Evolutionary conservation across 2,329 filamentous ascomycete genomes (phyloP).

Genomic region (Ophiognomonia clavigignenti-juglandacearum): DNA sequence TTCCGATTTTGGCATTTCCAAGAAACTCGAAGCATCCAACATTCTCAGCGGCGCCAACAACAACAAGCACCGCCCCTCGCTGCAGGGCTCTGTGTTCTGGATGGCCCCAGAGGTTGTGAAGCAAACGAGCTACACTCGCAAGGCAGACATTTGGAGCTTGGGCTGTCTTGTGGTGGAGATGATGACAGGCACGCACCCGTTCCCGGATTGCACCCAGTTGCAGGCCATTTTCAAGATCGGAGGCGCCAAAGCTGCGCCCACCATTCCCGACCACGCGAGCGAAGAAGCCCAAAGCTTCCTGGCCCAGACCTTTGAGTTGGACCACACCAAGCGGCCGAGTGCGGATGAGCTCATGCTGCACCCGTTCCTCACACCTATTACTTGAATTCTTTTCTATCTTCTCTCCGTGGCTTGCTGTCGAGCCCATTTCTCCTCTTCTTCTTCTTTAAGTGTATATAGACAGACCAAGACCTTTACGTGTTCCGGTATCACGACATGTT

Average conservation of each 20-base stretch:
- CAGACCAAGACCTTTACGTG: background rate
- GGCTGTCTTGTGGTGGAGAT: background rate
- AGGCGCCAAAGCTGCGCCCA: constrained; percentile 78
- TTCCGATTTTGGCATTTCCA: constrained; percentile 97
- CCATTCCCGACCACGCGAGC: constrained; percentile 81
- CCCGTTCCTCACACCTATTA: constrained; percentile 73
- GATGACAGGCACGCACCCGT: constrained; percentile 45
- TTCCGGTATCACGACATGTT: background rate
- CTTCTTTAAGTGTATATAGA: background rate
- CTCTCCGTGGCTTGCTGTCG: background rate
- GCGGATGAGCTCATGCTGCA: constrained; percentile 86
- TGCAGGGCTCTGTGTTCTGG: constrained; percentile 98
- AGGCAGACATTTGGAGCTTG: constrained; percentile 94
- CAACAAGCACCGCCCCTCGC: constrained; percentile 67
- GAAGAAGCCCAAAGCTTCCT: constrained; percentile 81
- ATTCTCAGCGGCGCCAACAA: constrained; percentile 66
- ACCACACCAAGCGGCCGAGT: constrained; percentile 85
- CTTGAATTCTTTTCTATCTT: constrained; percentile 35
- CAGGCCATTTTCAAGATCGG: constrained; percentile 99
- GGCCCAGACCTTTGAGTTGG: constrained; percentile 87
- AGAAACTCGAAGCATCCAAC: constrained; percentile 90
- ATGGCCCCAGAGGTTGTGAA: constrained; percentile 99
- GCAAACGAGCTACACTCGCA: constrained; percentile 95
- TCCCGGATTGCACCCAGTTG: constrained; percentile 93
- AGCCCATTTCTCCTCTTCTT: background rate